These are phyloP conservation scores for Saccharomycopsis hybrid DNA, from an alignment of 1,139 yeast species.

Conservation along the genomic window DNA sequence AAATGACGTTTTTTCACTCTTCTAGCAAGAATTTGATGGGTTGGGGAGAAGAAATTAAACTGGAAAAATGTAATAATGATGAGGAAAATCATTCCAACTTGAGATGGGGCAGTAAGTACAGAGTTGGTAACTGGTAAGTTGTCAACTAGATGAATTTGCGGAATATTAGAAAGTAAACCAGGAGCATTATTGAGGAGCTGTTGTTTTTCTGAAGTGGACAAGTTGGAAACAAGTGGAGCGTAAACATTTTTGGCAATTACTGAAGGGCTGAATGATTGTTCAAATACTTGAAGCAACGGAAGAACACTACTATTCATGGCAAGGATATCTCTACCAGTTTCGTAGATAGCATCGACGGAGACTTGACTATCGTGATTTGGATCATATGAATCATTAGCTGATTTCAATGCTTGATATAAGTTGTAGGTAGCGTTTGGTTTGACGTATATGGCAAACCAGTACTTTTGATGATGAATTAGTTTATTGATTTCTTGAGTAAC, in stretches of 20 bases:
- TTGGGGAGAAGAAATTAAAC: slow-evolving; percentile 49
- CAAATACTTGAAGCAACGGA: slow-evolving; percentile 34
- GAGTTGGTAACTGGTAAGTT: slow-evolving; percentile 13
- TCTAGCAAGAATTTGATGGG: slow-evolving; percentile 44
- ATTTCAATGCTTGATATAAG: slow-evolving; percentile 31
- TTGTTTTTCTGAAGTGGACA: slow-evolving; percentile 8
- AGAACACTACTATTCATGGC: slow-evolving; percentile 37
- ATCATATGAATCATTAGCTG: slow-evolving; percentile 25
- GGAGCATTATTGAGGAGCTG: slow-evolving; percentile 14
- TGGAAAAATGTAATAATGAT: slow-evolving; percentile 36
- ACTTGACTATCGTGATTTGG: slow-evolving; percentile 21
- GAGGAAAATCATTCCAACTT: slow-evolving; percentile 20
- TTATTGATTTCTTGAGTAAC: slow-evolving; percentile 33
- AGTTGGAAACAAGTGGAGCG: slow-evolving; percentile 9
- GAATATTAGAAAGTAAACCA: slow-evolving; percentile 29
- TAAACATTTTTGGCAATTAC: slow-evolving; percentile 28
- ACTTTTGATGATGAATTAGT: slow-evolving; percentile 42
- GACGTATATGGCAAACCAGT: slow-evolving; percentile 50
- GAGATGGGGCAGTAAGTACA: slow-evolving; percentile 11
- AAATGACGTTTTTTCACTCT: slow-evolving; percentile 40
- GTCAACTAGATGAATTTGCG: slow-evolving; percentile 18
- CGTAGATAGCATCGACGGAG: slow-evolving; percentile 39
- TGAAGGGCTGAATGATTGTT: slow-evolving; percentile 26
- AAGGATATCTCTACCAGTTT: slow-evolving; percentile 49
- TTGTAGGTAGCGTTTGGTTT: slow-evolving; percentile 38